A percentile compares a stretch with the other conserved stretches of the same genome.
These are phyloP conservation scores for Eucalyptus camaldulensis DNA, from an alignment of 345 rosid genomes.

Conservation along the genomic window DNA sequence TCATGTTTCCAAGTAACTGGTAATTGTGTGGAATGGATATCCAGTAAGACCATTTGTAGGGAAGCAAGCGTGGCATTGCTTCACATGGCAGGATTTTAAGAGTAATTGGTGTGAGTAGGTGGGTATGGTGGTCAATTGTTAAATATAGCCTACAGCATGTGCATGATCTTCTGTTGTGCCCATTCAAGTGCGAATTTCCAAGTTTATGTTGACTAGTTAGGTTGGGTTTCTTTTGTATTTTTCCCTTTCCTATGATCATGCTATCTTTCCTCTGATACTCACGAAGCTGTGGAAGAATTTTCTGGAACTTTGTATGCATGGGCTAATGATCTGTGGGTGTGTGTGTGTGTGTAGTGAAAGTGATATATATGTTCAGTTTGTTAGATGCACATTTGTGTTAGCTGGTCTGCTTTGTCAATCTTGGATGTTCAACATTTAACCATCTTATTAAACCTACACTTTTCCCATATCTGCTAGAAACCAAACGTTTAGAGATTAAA, in stretches of 20 bases:
- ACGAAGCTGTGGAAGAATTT: not conserved
- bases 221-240: not conserved
- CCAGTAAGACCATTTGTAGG: not conserved
- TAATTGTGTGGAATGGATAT: not conserved
- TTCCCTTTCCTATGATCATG: not conserved
- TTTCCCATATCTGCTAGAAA: not conserved
- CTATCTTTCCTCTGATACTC: not conserved
- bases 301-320: not conserved
- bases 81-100: not conserved
- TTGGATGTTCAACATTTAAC: not conserved
- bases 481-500: not conserved
- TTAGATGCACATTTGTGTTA: not conserved
- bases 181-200: not conserved
- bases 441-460: not conserved
- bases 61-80: not conserved
- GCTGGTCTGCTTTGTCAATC: not conserved
- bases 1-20: not conserved
- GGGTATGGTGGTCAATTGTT: not conserved
- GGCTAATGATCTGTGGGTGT: not conserved
- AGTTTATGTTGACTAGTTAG: not conserved
- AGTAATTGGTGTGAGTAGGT: not conserved
- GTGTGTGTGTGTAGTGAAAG: not conserved
- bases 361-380: not conserved
- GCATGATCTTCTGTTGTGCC: not conserved
- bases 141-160: not conserved